These are phyloP conservation scores for Coemansia sp. DNA, from an alignment of 192 early-diverging fungal genomes.

Conservation along the genomic window DNA sequence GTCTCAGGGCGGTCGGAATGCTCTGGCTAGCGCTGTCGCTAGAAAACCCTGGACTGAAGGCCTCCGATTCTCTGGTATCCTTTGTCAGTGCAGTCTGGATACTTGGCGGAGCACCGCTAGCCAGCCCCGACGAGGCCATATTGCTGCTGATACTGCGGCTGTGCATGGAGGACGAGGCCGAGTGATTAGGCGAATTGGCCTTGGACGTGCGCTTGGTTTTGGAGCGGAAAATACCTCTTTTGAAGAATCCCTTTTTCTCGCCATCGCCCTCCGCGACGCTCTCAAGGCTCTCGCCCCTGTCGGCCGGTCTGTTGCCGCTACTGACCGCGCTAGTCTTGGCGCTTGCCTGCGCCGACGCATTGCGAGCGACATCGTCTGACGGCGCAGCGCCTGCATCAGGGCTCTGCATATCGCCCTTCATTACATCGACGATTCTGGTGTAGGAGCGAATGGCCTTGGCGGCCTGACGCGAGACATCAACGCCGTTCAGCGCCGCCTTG, in stretches of 20 bases:
- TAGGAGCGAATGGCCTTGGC: slow-evolving; percentile 16
- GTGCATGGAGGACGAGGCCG: slow-evolving; percentile 20
- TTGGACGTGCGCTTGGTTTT: slow-evolving; percentile 28
- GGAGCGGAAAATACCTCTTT: slow-evolving; percentile 36
- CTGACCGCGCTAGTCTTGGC: background rate
- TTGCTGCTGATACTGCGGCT: slow-evolving; percentile 26
- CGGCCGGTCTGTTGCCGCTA: background rate
- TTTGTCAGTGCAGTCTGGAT: slow-evolving; percentile 19
- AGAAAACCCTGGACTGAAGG: slow-evolving; percentile 5
- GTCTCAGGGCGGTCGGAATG: background rate
- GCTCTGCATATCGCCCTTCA: slow-evolving; percentile 7
- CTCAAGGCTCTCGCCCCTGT: background rate
- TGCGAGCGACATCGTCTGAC: background rate
- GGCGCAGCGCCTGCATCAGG: background rate
- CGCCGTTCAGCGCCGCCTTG: slow-evolving; percentile 18
- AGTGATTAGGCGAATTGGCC: slow-evolving; percentile 15
- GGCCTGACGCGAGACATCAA: slow-evolving; percentile 3
- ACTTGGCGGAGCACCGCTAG: slow-evolving; percentile 10
- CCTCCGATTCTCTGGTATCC: slow-evolving; percentile 17
- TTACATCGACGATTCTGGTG: slow-evolving; percentile 18
- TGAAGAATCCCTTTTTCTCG: slow-evolving; percentile 26
- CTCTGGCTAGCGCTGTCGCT: background rate
- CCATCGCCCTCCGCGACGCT: slow-evolving; percentile 10
- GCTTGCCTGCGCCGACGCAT: background rate
- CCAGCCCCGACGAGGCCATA: slow-evolving; percentile 7